Conservation (phyloP, 352 stramenopile species). For the Pythium rishiriense region DNA sequence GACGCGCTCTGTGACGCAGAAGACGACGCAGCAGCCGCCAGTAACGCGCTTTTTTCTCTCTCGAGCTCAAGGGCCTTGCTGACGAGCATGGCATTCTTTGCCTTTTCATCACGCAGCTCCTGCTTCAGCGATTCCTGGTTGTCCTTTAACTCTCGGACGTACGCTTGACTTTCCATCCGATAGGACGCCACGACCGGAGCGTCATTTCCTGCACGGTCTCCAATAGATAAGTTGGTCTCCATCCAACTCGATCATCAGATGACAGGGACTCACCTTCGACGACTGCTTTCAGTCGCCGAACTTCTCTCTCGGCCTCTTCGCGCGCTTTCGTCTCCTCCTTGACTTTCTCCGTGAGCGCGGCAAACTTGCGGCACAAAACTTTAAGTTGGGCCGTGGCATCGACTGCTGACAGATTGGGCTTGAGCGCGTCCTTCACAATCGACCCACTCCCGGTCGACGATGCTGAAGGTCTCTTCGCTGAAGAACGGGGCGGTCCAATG, state of each 20-base stretch:
- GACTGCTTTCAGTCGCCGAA: slow-evolving; percentile 62
- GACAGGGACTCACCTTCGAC: slow-evolving; percentile 39
- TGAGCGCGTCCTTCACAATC: slow-evolving; percentile 56
- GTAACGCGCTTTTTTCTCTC: slow-evolving; percentile 61
- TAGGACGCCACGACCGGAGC: slow-evolving; percentile 54
- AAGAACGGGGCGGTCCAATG: not conserved
- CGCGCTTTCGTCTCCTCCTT: slow-evolving; percentile 80
- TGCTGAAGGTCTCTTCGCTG: not conserved
- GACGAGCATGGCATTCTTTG: slow-evolving; percentile 74
- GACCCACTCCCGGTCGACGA: slow-evolving; percentile 36
- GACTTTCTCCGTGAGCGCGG: slow-evolving; percentile 80
- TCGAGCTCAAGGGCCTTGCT: slow-evolving; percentile 70
- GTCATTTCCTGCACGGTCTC: slow-evolving; percentile 38
- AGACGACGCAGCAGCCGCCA: not conserved
- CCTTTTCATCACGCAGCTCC: slow-evolving; percentile 70
- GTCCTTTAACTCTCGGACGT: slow-evolving; percentile 66
- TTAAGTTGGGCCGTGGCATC: slow-evolving; percentile 78
- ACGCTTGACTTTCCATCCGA: slow-evolving; percentile 59
- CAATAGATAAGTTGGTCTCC: too few species aligned
- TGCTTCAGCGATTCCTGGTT: slow-evolving; percentile 53
- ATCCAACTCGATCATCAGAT: not conserved
- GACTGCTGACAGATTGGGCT: slow-evolving; percentile 55
- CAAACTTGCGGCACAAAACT: slow-evolving; percentile 84
- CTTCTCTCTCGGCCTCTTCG: slow-evolving; percentile 74
- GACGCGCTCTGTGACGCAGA: not conserved